These are phyloP conservation scores for Penicillium corylophilum DNA, from an alignment of 2,329 filamentous ascomycete species.

Conservation along the genomic window DNA sequence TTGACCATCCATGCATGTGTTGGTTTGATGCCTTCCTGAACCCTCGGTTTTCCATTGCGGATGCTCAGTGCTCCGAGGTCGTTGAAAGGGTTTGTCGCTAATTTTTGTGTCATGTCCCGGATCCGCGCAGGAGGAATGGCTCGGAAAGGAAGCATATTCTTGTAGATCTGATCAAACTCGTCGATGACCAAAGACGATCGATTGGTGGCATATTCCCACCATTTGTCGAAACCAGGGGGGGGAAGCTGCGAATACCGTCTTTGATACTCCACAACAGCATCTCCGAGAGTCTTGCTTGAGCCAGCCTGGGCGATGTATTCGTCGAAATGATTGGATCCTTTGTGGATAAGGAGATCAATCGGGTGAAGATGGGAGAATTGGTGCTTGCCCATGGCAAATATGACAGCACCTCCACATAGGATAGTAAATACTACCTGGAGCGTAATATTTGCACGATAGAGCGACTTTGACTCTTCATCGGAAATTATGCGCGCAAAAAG, in stretches of 20 bases:
- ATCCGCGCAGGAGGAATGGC: slow-evolving; percentile 52
- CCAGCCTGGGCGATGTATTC: slow-evolving; percentile 50
- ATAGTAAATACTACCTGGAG: slow-evolving; percentile 41
- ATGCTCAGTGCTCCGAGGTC: slow-evolving; percentile 58
- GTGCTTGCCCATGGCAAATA: slow-evolving; percentile 43
- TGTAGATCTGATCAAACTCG: slow-evolving; percentile 60
- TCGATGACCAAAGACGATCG: slow-evolving; percentile 57
- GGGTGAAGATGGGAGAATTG: slow-evolving; percentile 50
- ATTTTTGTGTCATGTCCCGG: slow-evolving; percentile 52
- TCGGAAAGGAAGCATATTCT: slow-evolving; percentile 58
- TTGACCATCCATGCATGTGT: slow-evolving; percentile 61
- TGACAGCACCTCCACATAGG: slow-evolving; percentile 44
- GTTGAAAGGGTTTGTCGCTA: slow-evolving; percentile 56
- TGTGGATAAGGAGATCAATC: slow-evolving; percentile 55
- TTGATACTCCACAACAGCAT: slow-evolving; percentile 54
- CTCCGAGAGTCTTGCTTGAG: slow-evolving; percentile 47
- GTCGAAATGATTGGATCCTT: slow-evolving; percentile 50
- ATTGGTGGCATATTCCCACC: slow-evolving; percentile 57
- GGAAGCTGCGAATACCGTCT: slow-evolving; percentile 55
- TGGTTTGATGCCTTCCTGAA: slow-evolving; percentile 52
- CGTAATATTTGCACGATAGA: slow-evolving; percentile 28
- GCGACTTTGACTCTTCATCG: slow-evolving; percentile 30
- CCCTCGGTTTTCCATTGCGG: slow-evolving; percentile 52
- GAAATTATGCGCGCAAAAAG: slow-evolving; percentile 26
- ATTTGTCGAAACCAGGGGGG: slow-evolving; percentile 60